Evolutionary conservation across 768 basidiomycete genomes (phyloP).

Genomic region (Pleurotus sapidus): DNA sequence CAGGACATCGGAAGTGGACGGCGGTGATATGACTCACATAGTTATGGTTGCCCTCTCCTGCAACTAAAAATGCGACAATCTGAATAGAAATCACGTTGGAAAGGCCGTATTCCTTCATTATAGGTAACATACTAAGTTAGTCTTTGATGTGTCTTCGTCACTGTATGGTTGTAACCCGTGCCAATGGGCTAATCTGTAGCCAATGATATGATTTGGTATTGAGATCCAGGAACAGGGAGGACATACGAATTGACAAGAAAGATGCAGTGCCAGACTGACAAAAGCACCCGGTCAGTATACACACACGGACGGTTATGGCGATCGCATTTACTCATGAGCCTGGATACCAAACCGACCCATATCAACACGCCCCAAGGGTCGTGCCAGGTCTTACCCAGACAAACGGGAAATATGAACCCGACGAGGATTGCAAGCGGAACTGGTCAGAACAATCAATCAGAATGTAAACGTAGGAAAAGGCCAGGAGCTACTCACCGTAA

Average conservation of each 20-base stretch:
- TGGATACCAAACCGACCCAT: slow-evolving; percentile 66
- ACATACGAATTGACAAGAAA: slow-evolving; percentile 69
- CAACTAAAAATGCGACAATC: slow-evolving; percentile 66
- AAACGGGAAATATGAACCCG: slow-evolving; percentile 56
- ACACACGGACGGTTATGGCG: not conserved
- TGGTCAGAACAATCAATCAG: slow-evolving; percentile 15
- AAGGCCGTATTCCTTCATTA: not conserved
- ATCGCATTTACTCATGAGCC: slow-evolving; percentile 50
- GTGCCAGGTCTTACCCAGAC: slow-evolving; percentile 52
- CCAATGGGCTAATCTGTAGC: slow-evolving; percentile 69
- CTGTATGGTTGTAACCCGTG: slow-evolving; percentile 78
- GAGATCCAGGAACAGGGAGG: slow-evolving; percentile 6
- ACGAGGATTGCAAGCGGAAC: slow-evolving; percentile 59
- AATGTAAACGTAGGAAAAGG: no score
- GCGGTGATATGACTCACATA: slow-evolving; percentile 41
- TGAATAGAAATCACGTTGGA: slow-evolving; percentile 19
- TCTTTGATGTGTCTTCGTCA: slow-evolving; percentile 75
- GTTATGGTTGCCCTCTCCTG: slow-evolving; percentile 80
- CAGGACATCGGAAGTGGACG: no score
- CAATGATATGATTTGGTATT: not conserved
- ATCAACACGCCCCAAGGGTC: slow-evolving; percentile 65
- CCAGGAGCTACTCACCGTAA: slow-evolving; percentile 40
- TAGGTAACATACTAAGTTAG: slow-evolving; percentile 54
- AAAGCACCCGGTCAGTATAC: not conserved
- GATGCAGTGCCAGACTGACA: slow-evolving; percentile 67